phyloP scores from a whole-genome alignment of 306 rosid species.

The Vicia villosa region DNA sequence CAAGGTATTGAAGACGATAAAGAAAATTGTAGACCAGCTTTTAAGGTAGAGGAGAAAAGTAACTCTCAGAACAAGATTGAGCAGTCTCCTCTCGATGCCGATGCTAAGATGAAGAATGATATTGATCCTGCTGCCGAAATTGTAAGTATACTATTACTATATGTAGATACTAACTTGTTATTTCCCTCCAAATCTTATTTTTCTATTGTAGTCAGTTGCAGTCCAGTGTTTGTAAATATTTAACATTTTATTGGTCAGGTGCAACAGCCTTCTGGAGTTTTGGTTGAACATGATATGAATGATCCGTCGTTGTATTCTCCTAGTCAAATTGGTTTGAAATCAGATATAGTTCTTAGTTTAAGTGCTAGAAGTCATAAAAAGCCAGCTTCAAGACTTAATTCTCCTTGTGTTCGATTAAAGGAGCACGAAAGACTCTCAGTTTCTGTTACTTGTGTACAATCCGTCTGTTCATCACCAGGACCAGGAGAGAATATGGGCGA shows the following conservation, averaged over 20 bases:
- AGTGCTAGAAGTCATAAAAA: constrained; percentile 51
- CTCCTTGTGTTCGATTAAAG: constrained; percentile 56
- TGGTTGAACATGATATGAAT: constrained; percentile 64
- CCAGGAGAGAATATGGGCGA: constrained; percentile 47
- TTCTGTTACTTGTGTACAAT: constrained; percentile 48
- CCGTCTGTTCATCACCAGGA: constrained; percentile 49
- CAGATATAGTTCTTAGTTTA: constrained; percentile 41
- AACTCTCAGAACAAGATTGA: constrained; percentile 40
- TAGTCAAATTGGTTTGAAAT: constrained; percentile 49
- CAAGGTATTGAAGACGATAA: constrained; percentile 51
- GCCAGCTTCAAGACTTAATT: constrained; percentile 44
- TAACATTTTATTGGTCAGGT: constrained; percentile 45
- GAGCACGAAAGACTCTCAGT: constrained; percentile 49
- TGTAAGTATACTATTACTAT: constrained; percentile 43
- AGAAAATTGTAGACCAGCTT: constrained; percentile 50
- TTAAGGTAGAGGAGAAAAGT: constrained; percentile 40
- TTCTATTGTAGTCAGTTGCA: constrained; percentile 22
- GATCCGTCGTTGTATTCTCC: constrained; percentile 61
- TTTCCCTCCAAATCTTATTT: neutral
- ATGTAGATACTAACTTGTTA: constrained; percentile 20
- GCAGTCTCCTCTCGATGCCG: constrained; percentile 40
- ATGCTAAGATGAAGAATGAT: constrained; percentile 41
- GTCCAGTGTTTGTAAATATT: constrained; percentile 20
- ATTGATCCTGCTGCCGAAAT: constrained; percentile 39
- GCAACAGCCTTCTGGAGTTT: constrained; percentile 55